A percentile compares a stretch with the other conserved stretches of the same genome.
These are phyloP conservation scores for Zizania latifolia DNA, from an alignment of 176 grass and related monocot genomes.

Conservation along the genomic window DNA sequence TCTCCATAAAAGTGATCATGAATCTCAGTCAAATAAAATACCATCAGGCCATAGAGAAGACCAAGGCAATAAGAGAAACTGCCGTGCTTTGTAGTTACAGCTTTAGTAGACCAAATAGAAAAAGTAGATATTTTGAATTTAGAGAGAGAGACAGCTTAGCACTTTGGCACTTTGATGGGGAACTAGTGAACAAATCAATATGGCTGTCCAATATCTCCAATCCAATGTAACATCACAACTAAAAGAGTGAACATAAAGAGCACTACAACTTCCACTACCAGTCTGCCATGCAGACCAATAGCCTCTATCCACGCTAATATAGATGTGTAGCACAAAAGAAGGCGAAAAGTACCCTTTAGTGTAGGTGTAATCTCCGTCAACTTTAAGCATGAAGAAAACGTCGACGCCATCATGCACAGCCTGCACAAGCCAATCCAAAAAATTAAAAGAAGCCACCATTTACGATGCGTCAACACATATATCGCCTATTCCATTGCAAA, in stretches of 20 bases:
- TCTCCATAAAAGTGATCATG: not conserved
- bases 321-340: slow-evolving; percentile 5
- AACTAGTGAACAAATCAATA: slow-evolving; percentile 4
- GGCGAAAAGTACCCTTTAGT: slow-evolving; percentile 65
- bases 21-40: slow-evolving; percentile 12
- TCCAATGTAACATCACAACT: slow-evolving; percentile 3
- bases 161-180: not conserved
- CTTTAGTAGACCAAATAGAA: not conserved
- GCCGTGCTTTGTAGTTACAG: not conserved
- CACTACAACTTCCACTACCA: slow-evolving; percentile 24
- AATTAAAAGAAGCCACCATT: slow-evolving; percentile 34
- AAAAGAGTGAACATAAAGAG: slow-evolving; percentile 14
- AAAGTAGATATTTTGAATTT: not conserved
- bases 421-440: slow-evolving; percentile 49
- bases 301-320: not conserved
- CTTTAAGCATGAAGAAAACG: slow-evolving; percentile 84
- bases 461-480: slow-evolving; percentile 1
- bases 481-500: not conserved
- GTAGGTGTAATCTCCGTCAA: slow-evolving; percentile 84
- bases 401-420: slow-evolving; percentile 88
- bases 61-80: not conserved
- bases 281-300: not conserved
- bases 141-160: not conserved
- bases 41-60: slow-evolving; percentile 7
- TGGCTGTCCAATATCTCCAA: slow-evolving; percentile 9